Evolutionary conservation across 2,329 filamentous ascomycete genomes (phyloP).

Genomic region (Cryphonectria japonica): DNA sequence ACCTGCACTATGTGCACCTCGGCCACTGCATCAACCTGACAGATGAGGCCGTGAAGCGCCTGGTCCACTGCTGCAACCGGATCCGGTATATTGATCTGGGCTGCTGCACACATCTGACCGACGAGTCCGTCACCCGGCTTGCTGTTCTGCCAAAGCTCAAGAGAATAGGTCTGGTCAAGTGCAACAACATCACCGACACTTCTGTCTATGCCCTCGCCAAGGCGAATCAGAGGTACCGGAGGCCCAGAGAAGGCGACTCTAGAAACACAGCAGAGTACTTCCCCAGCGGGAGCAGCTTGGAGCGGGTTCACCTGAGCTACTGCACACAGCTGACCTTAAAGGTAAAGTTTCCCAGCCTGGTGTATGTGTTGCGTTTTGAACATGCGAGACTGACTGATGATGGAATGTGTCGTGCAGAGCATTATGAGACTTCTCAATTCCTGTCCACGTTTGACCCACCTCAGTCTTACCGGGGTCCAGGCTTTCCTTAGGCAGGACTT

Average conservation of each 20-base stretch:
- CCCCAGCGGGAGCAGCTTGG: conserved; percentile 69
- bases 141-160: conserved; percentile 90
- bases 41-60: conserved; percentile 80
- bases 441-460: conserved; percentile 89
- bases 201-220: conserved; percentile 85
- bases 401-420: conserved; percentile 62
- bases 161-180: conserved; percentile 94
- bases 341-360: conserved; percentile 54
- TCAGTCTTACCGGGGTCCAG: conserved; percentile 91
- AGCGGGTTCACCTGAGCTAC: conserved; percentile 95
- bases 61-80: conserved; percentile 85
- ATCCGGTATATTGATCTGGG: conserved; percentile 97
- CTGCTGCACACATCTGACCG: conserved; percentile 89
- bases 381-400: conserved; percentile 24
- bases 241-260: conserved; percentile 53
- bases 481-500: conserved; percentile 88
- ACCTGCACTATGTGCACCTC: conserved; percentile 93
- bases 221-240: conserved; percentile 60
- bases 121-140: conserved; percentile 81
- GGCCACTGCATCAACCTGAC: conserved; percentile 93
- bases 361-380: not conserved
- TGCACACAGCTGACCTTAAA: conserved; percentile 82
- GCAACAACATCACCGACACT: conserved; percentile 83
- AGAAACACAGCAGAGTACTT: conserved; percentile 55
- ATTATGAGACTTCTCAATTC: conserved; percentile 88